A percentile compares a stretch with the other conserved stretches of the same genome.
Conservation (phyloP, 2,329 filamentous ascomycete genomes). For the Aureobasidium sp. region DNA sequence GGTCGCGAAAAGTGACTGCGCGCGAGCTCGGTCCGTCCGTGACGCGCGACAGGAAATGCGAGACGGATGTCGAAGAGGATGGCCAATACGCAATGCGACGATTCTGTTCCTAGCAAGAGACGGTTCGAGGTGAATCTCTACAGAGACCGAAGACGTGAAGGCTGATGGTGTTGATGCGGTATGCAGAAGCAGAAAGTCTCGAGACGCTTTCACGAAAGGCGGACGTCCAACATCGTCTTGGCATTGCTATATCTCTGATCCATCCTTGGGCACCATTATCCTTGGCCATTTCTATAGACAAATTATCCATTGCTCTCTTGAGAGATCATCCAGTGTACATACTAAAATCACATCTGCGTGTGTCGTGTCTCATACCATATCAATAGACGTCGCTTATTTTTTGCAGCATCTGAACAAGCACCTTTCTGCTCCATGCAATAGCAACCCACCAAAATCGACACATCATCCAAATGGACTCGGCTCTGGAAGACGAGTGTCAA, state of each 20-base stretch:
- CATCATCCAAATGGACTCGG: constrained; percentile 10
- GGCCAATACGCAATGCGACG: background rate
- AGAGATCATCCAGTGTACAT: too few relatives aligned
- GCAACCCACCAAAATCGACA: background rate
- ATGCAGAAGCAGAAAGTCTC: background rate
- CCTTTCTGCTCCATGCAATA: background rate
- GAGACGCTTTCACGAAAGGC: background rate
- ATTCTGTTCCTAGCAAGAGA: background rate
- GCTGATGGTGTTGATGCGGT: background rate
- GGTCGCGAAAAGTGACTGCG: background rate
- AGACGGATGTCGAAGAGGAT: background rate
- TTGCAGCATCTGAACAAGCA: background rate
- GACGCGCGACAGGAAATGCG: background rate
- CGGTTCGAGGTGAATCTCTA: background rate
- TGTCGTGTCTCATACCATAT: background rate
- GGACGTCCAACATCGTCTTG: background rate
- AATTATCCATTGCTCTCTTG: background rate
- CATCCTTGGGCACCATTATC: background rate
- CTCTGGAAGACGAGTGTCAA: constrained; percentile 62
- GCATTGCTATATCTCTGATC: background rate
- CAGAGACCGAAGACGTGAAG: background rate
- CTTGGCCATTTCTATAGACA: background rate
- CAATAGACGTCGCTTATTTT: background rate
- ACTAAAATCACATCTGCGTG: background rate
- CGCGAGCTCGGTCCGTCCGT: background rate